Evolutionary conservation across 805 yeast species (phyloP).

Genomic region (Saccharomycopsis oosterbeekiorum): DNA sequence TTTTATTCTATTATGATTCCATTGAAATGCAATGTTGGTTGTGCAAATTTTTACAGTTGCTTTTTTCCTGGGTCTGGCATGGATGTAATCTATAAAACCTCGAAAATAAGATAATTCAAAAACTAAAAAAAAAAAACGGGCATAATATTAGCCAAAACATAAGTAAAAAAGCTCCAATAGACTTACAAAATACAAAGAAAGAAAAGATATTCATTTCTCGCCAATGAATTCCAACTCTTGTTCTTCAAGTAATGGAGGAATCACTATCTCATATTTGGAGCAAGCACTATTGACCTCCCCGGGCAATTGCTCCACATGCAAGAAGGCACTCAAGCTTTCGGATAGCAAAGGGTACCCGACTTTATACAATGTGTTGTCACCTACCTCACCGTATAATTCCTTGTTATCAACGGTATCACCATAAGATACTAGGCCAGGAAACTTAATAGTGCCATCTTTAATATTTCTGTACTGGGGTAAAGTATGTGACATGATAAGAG

Average conservation of each 20-base stretch:
- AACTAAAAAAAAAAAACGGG: neutral
- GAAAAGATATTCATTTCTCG: neutral
- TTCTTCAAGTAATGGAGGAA: slow-evolving; percentile 35
- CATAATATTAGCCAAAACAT: neutral
- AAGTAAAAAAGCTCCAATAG: neutral
- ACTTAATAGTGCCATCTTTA: slow-evolving; percentile 20
- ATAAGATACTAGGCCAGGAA: slow-evolving; percentile 30
- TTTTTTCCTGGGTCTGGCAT: too few species aligned
- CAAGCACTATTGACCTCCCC: slow-evolving; percentile 32
- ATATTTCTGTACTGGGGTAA: slow-evolving; percentile 8
- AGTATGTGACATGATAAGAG: slow-evolving; percentile 13
- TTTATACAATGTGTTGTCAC: slow-evolving; percentile 4
- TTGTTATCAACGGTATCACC: neutral
- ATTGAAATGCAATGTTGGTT: too few species aligned
- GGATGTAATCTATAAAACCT: too few species aligned
- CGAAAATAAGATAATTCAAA: too few species aligned
- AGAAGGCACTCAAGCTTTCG: slow-evolving; percentile 39
- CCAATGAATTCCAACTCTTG: slow-evolving; percentile 21
- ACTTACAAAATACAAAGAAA: neutral
- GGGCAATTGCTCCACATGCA: slow-evolving; percentile 42
- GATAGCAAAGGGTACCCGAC: slow-evolving; percentile 35
- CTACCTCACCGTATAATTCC: slow-evolving; percentile 3
- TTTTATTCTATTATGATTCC: too few species aligned
- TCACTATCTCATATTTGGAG: slow-evolving; percentile 39
- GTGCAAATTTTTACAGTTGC: too few species aligned